Conservation (phyloP, 1,284 basidiomycete genomes). For the Heterobasidion irregulare region DNA sequence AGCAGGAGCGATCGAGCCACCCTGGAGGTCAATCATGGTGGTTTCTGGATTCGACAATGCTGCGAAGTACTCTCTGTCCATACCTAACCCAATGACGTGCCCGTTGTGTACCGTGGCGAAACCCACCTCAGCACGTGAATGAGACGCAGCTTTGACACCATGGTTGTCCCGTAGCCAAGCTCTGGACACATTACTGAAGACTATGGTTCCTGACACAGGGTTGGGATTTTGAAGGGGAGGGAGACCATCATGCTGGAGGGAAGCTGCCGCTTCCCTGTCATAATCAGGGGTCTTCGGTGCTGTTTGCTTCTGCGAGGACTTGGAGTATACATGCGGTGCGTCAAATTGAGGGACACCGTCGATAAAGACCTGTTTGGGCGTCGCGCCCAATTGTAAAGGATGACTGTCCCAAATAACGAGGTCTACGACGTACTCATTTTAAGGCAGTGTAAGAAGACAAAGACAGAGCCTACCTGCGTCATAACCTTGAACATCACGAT, state of each 20-base stretch:
- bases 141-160: constrained; percentile 14
- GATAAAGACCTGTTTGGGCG: constrained; percentile 63
- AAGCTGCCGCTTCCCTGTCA: constrained; percentile 45
- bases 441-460: neutral
- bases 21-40: constrained; percentile 20
- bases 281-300: constrained; percentile 54
- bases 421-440: constrained; percentile 31
- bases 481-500: constrained; percentile 22
- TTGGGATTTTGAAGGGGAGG: constrained; percentile 38
- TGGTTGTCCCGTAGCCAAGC: neutral
- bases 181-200: neutral
- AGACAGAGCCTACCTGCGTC: constrained; percentile 26
- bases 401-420: constrained; percentile 86
- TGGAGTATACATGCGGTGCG: constrained; percentile 28
- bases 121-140: constrained; percentile 11
- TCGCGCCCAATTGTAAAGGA: constrained; percentile 68
- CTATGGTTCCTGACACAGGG: neutral
- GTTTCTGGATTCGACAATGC: constrained; percentile 2
- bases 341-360: constrained; percentile 58
- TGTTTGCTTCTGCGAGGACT: constrained; percentile 39
- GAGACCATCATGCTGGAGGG: constrained; percentile 53
- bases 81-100: constrained; percentile 24
- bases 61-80: constrained; percentile 23
- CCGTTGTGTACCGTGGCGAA: constrained; percentile 34
- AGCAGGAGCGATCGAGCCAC: constrained; percentile 37